A percentile compares a stretch with the other conserved stretches of the same genome.
Conservation (phyloP, 192 early-diverging fungal species). For the Haplosporangium gracile region DNA sequence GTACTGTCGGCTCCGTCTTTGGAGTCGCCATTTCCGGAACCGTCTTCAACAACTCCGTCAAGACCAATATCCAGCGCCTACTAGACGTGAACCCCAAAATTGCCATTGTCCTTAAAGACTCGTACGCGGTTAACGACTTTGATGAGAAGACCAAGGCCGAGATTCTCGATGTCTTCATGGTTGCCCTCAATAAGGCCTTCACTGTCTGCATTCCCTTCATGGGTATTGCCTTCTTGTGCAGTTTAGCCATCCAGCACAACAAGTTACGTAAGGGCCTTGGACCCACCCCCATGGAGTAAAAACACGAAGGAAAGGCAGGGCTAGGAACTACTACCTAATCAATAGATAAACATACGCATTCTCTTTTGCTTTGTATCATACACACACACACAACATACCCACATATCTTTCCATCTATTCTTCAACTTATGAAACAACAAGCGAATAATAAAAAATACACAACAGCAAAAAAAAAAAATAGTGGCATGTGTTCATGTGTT, state of each 20-base stretch:
- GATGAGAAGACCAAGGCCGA: conserved; percentile 28
- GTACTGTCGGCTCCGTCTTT: conserved; percentile 52
- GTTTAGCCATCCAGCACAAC: conserved; percentile 55
- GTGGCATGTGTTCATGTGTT: background rate
- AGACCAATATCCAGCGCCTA: conserved; percentile 34
- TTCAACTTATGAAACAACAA: background rate
- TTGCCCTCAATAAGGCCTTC: conserved; percentile 63
- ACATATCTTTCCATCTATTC: background rate
- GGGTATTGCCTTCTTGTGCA: conserved; percentile 57
- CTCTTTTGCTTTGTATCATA: conserved; percentile 14
- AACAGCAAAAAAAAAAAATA: background rate
- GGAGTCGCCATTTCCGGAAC: conserved; percentile 56
- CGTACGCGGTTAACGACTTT: conserved; percentile 53
- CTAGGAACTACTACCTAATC: background rate
- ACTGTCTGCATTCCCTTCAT: conserved; percentile 64
- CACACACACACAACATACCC: background rate
- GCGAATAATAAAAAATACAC: background rate
- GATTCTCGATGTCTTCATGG: conserved; percentile 62
- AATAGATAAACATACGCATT: background rate
- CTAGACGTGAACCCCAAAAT: conserved; percentile 12
- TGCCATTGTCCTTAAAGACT: background rate
- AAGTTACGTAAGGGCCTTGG: conserved; percentile 27
- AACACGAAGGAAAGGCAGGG: too few relatives aligned
- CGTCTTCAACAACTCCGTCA: conserved; percentile 55
- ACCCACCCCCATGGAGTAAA: conserved; percentile 43